Evolutionary conservation across 2,329 filamentous ascomycete genomes (phyloP).

Genomic region (Zymoseptoria crescenta): DNA sequence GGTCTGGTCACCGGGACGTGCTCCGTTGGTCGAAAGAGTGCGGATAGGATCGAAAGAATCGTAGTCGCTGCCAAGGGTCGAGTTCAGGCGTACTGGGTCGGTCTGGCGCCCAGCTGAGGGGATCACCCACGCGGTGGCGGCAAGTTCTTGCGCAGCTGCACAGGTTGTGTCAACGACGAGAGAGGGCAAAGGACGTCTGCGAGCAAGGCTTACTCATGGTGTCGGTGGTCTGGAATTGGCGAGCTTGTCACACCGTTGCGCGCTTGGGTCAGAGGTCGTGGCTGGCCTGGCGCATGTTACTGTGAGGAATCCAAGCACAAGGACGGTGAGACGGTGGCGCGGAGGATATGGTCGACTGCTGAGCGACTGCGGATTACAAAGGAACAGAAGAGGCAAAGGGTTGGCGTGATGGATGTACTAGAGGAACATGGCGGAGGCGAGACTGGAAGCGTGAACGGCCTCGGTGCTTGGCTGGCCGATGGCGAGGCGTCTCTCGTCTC

Average conservation of each 20-base stretch:
- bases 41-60: constrained; percentile 51
- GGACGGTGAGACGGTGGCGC: background rate
- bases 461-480: background rate
- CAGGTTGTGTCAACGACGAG: background rate
- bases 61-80: constrained; percentile 31
- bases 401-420: background rate
- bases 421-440: background rate
- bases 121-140: background rate
- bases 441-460: background rate
- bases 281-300: background rate
- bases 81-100: background rate
- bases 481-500: background rate
- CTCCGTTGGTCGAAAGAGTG: constrained; percentile 64
- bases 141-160: background rate
- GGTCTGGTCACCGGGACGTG: constrained; percentile 54
- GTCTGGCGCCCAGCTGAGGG: background rate
- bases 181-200: background rate
- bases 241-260: background rate
- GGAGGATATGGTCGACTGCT: background rate
- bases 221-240: background rate
- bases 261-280: background rate
- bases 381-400: background rate
- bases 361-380: background rate
- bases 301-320: background rate
- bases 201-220: background rate